Evolutionary conservation across 1,284 basidiomycete genomes (phyloP), one percentile per base, ranked within the genome.

Genomic region (Fomitiporia mediterranea): DNA sequence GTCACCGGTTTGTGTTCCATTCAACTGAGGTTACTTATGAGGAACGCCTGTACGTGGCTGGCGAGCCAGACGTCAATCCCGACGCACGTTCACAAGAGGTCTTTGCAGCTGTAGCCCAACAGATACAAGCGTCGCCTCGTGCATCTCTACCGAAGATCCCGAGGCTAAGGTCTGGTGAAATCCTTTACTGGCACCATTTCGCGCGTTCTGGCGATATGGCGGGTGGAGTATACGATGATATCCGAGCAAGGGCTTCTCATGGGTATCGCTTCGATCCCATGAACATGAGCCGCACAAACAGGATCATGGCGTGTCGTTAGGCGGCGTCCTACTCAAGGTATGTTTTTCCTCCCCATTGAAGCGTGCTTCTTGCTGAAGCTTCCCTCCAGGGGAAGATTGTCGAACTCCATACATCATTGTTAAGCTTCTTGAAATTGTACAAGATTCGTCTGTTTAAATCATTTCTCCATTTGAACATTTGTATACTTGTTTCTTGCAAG

Each of bases 1-100:
- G 90, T 4, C 91, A 94, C 67, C 84, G 91, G 23, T 93, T 90
- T 66, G 91, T 94, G 28, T 91, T 94, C 68, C 90, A 93, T 72
- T 87, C 89, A 51, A 80, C 74, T 63, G 88, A 91, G 69, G 84
- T 94, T 51, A 63, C 69, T n/a, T 81, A 82, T 8, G 78, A 79
- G 30, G 87, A 91, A 67, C 81, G 91, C 32, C 77, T 80, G 60
- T 89, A 90, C 65, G 74, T 89, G 53, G 72, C 72, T 25, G 77
- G 81, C 56, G 90, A 93, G 67, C 80, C 79, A 3, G 89, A 88
- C 27, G 82, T 92, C 25, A 69, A 79, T 38, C 73, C 78, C 27
- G 74, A 79, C n/a, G 63, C 71, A 28, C 64, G 68, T 6, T 63
- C 44, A 15, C 37, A 48, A n/a, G 54, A 55, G 34, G 28, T 46